Evolutionary conservation across 1,139 yeast genomes (phyloP), one percentile per base, ranked within the genome.

Genomic region (Yamadazyma pseudoaaseri): DNA sequence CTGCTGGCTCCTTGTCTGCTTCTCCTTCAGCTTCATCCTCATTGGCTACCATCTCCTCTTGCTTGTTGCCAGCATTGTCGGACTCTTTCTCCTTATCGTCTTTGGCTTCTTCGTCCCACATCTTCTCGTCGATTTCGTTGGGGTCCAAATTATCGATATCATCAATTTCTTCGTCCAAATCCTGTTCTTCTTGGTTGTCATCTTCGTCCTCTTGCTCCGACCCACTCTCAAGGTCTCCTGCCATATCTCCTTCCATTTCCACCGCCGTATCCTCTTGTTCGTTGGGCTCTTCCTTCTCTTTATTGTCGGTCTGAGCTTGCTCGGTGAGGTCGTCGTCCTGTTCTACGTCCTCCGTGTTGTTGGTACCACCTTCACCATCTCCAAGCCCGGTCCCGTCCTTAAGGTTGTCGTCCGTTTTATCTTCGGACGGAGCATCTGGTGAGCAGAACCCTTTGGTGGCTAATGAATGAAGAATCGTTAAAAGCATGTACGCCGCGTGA

Each of bases 321-420:
- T 92, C 97, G 6, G 81, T 70, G 36, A 90, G 69, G 56, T 92
- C 97, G 47, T 90, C 97, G 47, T 92, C 97, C 34, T 90, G 95
- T 41, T 84, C 96, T 35, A 84, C 85, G 53, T 89, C 96, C 31
- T 89, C 82, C 0, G 95, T 79, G 49, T 82, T 81, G 38, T 58
- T 58, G 22, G 79, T 73, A 3, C 85, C 95, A 42, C 96, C 97
- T 41, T 84, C 89, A 15, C 97, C 98, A 55, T 92, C 97, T 31
- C 98, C 99, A 26, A 92, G 68, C 8, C 98, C 98, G n/a, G 96
- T 86, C 34, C 98, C 98, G 33, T 82, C 86, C 23, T 81, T 82
- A 52, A 81, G 49, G 48, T 84, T 79, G 30, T 78, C 78, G 41
- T 68, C 71, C 13, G 80, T 77, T 41, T 79, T 73, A 36, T 79